Base-by-base conservation (phyloP, 148 eudicot species). In the Cornus florida region DNA sequence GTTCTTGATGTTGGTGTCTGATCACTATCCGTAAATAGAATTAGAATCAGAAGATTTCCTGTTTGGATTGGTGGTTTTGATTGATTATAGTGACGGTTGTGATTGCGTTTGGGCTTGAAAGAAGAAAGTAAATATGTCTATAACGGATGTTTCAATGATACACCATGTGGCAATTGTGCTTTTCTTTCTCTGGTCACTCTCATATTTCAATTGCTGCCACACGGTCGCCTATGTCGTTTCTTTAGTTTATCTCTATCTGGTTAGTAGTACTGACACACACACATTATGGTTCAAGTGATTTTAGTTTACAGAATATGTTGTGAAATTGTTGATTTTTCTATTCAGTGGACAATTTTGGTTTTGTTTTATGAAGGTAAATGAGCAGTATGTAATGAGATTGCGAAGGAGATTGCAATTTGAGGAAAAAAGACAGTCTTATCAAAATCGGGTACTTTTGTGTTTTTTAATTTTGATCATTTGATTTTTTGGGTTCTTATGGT, bases 161-260 rank as follows among this genome's bases (percentile, higher is more conserved):
- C 97, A 92, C 79, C 94, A 92, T 82, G 87, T 90, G 71, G 74
- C 86, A 77, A 79, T 90, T 85, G 94, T 92, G 76, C 71, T 92
- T 59, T 17, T 89, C 31, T 31, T 82, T 39, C 80, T 90, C 4
- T 89, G 92, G 97, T 16, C 87, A 9, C 90, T 92, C 31, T 85
- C 86, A 82, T 86, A 73, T 2, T 86, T 75, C 88, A 83, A 77
- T 79, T 83, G 77, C 14, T 85, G 87, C 75, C 90, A 89, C 71
- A 84, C 90, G 11, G 46, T 85, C 38, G 83, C 82, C 57, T 92
- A 89, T 70, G 72, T 90, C 65, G 10, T 92, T 78, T 80, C 90
- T 59, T 73, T 92, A 23, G 23, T 86, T 66, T 92, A 92, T 83
- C 86, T 92, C n/a, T 89, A 78, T 72, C 81, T 85, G 86, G 97